Evolutionary conservation across 108 stramenopile species (phyloP).

Genomic region (Cyclotella choctawhatcheeana): DNA sequence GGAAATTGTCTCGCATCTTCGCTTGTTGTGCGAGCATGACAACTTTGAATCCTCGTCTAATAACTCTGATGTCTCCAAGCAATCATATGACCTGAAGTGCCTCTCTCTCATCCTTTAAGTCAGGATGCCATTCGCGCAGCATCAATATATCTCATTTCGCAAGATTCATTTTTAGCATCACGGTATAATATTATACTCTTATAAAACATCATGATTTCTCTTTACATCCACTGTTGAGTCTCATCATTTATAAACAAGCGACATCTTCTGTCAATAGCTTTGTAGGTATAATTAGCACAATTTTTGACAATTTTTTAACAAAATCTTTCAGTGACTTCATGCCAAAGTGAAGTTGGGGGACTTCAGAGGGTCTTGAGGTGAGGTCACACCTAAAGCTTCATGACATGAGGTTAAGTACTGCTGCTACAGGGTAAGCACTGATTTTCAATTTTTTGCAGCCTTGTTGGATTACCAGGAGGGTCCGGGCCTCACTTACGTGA

Average conservation of each 20-base stretch:
- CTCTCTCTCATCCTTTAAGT: constrained; percentile 72
- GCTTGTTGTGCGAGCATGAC: constrained; percentile 54
- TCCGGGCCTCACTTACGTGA: no score
- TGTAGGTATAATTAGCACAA: no score
- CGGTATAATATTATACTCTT: constrained; percentile 89
- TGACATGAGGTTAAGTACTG: no score
- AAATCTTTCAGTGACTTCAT: no score
- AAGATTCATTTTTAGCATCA: constrained; percentile 88
- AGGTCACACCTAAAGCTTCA: no score
- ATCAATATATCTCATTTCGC: constrained; percentile 86
- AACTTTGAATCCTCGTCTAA: constrained; percentile 53
- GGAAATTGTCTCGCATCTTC: constrained; percentile 66
- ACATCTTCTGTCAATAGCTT: no score
- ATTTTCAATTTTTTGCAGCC: no score
- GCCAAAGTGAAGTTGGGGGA: no score
- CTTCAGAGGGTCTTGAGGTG: no score
- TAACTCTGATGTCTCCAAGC: constrained; percentile 75
- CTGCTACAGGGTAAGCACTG: no score
- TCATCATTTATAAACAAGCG: constrained; percentile 81
- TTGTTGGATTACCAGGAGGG: no score
- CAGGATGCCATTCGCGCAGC: constrained; percentile 94
- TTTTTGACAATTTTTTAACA: no score
- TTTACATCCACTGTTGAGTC: constrained; percentile 85
- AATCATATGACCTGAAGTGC: constrained; percentile 92
- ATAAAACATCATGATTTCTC: constrained; percentile 83